Conservation (phyloP, 768 basidiomycete species). For the Lactarius sanguifluus region DNA sequence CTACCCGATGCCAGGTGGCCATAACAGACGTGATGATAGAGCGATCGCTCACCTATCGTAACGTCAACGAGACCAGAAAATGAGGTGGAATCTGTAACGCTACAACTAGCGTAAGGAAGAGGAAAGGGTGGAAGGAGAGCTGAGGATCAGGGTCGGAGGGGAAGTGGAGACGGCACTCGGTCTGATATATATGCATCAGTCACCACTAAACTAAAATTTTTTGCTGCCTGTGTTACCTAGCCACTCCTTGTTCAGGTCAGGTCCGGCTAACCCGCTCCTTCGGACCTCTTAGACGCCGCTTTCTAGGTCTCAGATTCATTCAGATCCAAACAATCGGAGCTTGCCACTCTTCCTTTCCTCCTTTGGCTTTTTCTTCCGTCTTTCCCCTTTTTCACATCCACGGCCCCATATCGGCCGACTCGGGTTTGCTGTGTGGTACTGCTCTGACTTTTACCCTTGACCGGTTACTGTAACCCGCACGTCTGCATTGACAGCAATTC, state of each 20-base stretch:
- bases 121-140: not conserved
- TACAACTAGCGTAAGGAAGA: not conserved
- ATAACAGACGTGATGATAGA: constrained; percentile 5
- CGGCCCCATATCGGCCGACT: constrained; percentile 10
- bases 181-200: constrained; percentile 21
- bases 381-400: not conserved
- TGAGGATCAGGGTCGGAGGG: constrained; percentile 26
- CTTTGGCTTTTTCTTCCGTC: not conserved
- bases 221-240: not conserved
- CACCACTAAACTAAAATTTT: not conserved
- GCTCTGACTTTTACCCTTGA: not conserved
- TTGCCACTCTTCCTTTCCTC: constrained; percentile 2
- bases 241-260: not conserved
- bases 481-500: too few species aligned
- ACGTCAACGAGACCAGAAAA: not conserved
- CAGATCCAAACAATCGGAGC: constrained; percentile 20
- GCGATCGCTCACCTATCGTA: constrained; percentile 22
- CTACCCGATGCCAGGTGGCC: constrained; percentile 21
- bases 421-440: not conserved
- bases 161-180: not conserved
- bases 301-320: constrained; percentile 1
- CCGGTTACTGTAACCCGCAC: too few species aligned
- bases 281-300: constrained; percentile 6
- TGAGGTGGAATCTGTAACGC: not conserved
- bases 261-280: constrained; percentile 4